Percentiles rank a stretch among this genome's conserved stretches.
These are phyloP conservation scores for Linaria vulgaris DNA, from an alignment of 257 asterid genomes.

Conservation along the genomic window DNA sequence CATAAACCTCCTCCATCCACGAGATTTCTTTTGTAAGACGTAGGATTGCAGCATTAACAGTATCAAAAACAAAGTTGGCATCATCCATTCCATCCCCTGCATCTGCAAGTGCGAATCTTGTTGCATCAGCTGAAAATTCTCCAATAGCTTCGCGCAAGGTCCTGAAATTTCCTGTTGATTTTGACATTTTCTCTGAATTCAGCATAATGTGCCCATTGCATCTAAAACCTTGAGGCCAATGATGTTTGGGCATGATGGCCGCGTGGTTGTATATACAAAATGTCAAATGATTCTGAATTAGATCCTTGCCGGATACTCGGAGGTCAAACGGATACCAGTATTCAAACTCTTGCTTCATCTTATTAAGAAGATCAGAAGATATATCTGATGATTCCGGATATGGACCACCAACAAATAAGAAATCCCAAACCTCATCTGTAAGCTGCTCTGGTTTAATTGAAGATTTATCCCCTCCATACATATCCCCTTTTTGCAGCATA, in stretches of 20 bases:
- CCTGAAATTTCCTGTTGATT: conserved; percentile 90
- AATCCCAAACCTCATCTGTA: conserved; percentile 95
- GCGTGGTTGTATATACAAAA: conserved; percentile 84
- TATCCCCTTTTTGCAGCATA: conserved; percentile 70
- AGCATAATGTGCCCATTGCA: conserved; percentile 96
- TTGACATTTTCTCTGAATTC: conserved; percentile 93
- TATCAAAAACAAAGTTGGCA: conserved; percentile 88
- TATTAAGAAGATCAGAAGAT: conserved; percentile 50
- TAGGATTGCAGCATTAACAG: conserved; percentile 88
- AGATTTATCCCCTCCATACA: conserved; percentile 69
- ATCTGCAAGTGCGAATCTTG: conserved; percentile 92
- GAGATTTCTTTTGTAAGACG: conserved; percentile 84
- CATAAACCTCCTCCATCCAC: conserved; percentile 86
- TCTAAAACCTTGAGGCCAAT: conserved; percentile 89
- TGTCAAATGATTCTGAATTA: conserved; percentile 88
- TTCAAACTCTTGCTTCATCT: conserved; percentile 88
- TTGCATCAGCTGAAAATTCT: conserved; percentile 98
- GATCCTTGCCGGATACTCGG: conserved; percentile 97
- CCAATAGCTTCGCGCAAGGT: conserved; percentile 86
- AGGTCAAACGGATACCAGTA: conserved; percentile 98
- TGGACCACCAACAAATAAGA: conserved; percentile 68
- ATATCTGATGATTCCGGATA: conserved; percentile 62
- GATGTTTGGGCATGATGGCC: conserved; percentile 71
- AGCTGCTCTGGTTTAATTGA: conserved; percentile 69
- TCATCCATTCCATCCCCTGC: conserved; percentile 99